Evolutionary conservation across 495 filamentous ascomycete species (phyloP), one percentile per base, ranked within the genome.

Genomic region (Lepraria neglecta): DNA sequence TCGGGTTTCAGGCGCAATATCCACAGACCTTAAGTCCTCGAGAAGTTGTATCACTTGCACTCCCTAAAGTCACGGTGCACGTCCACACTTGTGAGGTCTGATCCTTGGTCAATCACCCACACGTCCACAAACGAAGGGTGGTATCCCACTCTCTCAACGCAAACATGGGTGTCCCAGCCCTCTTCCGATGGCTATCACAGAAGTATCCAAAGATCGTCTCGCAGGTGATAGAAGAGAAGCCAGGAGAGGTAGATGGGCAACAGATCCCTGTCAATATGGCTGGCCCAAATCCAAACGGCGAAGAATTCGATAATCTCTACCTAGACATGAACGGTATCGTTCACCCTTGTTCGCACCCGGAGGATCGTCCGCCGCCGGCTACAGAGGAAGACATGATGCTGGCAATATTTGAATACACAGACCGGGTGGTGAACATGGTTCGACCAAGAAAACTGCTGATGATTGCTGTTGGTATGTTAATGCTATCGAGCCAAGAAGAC

Each of bases 271-370:
- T 97, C 46, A 91, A 97, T 69, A 81, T 79, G 21, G 88, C 86
- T n/a, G 75, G 80, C 31, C 84, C 89, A 3, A 99, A 99, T 72
- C 94, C 94, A 6, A 99, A 99, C 76, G 92, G 91, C 73, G 94
- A 97, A 73, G 92, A 97, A 71, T 89, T 92, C 68, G 92, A 99
- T 74, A 99, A 97, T 70, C 80, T 99, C 3, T 99, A 97, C 69
- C 83, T 99, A 56, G 94, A 99, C 70, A 97, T 99, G 94, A 99
- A 99, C 76, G 94, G 94, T 71, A 99, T 99, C 66, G 94, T 99
- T 48, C 94, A 99, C 82, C 95, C 95, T 3, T 99, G 94, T 76
- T 96, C 92, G 6, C 94, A 99, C 75, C 94, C 94, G 3, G 94
- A 99, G 74, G 92, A 97, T 65, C 86, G 81, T 62, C 90, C 94